Percentiles rank a stretch among this genome's conserved stretches.
These are phyloP conservation scores for Skeletonema grethae DNA, from an alignment of 108 stramenopile species.

Conservation along the genomic window DNA sequence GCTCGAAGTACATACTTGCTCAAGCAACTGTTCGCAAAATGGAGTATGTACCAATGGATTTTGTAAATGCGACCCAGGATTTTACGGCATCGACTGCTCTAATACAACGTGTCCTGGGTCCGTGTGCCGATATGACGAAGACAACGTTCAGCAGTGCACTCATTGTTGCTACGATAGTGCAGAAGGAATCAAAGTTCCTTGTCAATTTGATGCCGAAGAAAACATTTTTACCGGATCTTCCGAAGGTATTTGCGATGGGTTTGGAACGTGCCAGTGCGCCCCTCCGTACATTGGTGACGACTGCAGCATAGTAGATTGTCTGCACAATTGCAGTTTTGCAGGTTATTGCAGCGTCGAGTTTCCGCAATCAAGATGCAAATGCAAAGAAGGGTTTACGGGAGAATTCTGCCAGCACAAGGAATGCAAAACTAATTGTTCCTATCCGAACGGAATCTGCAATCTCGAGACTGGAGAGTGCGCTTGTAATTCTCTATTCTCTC, in stretches of 20 bases:
- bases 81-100: conserved; percentile 82
- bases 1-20: conserved; percentile 61
- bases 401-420: conserved; percentile 65
- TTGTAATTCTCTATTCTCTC: conserved; percentile 65
- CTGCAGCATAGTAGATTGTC: conserved; percentile 77
- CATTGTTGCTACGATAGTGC: conserved; percentile 84
- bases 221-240: conserved; percentile 58
- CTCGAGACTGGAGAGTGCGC: conserved; percentile 66
- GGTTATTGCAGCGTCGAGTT: conserved; percentile 91
- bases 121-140: conserved; percentile 76
- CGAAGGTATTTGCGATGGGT: conserved; percentile 89
- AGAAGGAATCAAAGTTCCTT: conserved; percentile 58
- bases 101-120: conserved; percentile 87
- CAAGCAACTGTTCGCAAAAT: conserved; percentile 68
- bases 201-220: conserved; percentile 43
- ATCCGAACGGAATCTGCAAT: conserved; percentile 81
- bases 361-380: conserved; percentile 82
- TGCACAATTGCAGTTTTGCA: conserved; percentile 73
- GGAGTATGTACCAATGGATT: conserved; percentile 81
- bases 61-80: conserved; percentile 79
- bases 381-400: conserved; percentile 76
- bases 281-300: conserved; percentile 87
- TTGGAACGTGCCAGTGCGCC: conserved; percentile 85
- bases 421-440: conserved; percentile 89
- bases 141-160: conserved; percentile 57